Base-by-base conservation (phyloP, 345 rosid species). In the Draba incana region DNA sequence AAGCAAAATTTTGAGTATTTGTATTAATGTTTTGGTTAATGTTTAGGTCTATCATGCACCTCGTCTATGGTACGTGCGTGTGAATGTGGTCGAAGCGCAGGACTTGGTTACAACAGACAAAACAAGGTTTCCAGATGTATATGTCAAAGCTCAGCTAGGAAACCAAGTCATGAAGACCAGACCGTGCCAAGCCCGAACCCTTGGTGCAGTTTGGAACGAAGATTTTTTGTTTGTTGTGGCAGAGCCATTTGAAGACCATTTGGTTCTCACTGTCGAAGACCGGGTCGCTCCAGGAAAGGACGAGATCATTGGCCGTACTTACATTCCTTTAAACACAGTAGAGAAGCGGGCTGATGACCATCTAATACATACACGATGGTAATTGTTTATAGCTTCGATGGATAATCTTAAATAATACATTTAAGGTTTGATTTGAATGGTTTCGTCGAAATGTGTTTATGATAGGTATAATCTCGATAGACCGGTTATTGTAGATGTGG, bases 181-280 rank as follows among this genome's bases (percentile, higher is more conserved):
- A 74, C 71, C 88, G 8, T 85, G 90, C 69, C 98, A 84, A 51
- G 92, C 88, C 55, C 81, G 86, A 56, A 80, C 83, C 51, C 78
- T 91, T 57, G 91, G 85, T 62, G 90, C 99, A 1, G 71, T 89
- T 38, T 95, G 99, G 99, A 92, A 95, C 23, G 99, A 95, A 80
- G 99, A 95, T 77, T 87, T 95, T 67, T 66, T 89, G 76, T 88
- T 94, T 75, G 97, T 95, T 52, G 93, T 83, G 4, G 88, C 99
- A 3, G 99, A 92, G 71, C 96, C 98, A 2, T 88, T 92, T 65
- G 98, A 92, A 79, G 99, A 95, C 74, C 89, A 78, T 74, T 76
- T 95, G 73, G 72, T 88, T 49, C 79, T 95, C 37, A 77, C 87
- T 0, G 96, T 92, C n/a, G 99, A 86, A 66, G 96, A 95, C 55